A percentile compares a stretch with the other conserved stretches of the same genome.
Evolutionary conservation across 2,329 filamentous ascomycete genomes (phyloP).

Genomic region (Cladosporium colombiae): DNA sequence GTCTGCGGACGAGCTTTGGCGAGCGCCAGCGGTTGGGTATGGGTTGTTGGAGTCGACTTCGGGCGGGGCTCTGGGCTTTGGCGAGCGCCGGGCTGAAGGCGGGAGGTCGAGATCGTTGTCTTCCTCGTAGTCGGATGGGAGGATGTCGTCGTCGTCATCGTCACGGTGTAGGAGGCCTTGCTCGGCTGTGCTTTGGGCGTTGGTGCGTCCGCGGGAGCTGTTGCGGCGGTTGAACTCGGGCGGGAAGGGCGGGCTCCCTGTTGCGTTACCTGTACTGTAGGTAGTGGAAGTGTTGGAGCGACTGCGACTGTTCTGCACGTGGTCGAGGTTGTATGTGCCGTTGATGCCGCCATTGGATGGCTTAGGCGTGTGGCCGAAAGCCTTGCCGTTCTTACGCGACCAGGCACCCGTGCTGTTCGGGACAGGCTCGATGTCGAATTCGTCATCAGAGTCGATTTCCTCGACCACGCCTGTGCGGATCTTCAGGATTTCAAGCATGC

Average conservation of each 20-base stretch:
- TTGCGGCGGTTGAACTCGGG: constrained; percentile 54
- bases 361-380: constrained; percentile 75
- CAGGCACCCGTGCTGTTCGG: constrained; percentile 69
- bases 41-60: constrained; percentile 28
- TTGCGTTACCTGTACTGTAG: constrained; percentile 59
- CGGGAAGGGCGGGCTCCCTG: constrained; percentile 50
- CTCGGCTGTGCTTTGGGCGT: constrained; percentile 48
- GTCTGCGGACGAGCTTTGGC: constrained; percentile 27
- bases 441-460: constrained; percentile 95
- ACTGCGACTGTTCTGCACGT: constrained; percentile 30
- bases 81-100: constrained; percentile 54
- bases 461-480: constrained; percentile 96
- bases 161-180: constrained; percentile 57
- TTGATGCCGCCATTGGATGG: constrained; percentile 56
- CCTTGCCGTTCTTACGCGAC: constrained; percentile 75
- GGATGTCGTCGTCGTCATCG: constrained; percentile 43
- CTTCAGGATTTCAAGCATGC: constrained; percentile 96
- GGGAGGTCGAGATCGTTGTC: constrained; percentile 61
- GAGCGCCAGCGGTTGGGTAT: constrained; percentile 45
- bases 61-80: constrained; percentile 37
- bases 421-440: constrained; percentile 87
- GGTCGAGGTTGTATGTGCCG: constrained; percentile 42
- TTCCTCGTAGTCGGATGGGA: constrained; percentile 54
- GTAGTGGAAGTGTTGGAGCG: constrained; percentile 54
- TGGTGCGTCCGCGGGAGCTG: constrained; percentile 49